Percentiles rank a stretch among this genome's conserved stretches.
These are phyloP conservation scores for Trypanosoma brucei DNA, from an alignment of 208 protist species.

Conservation along the genomic window DNA sequence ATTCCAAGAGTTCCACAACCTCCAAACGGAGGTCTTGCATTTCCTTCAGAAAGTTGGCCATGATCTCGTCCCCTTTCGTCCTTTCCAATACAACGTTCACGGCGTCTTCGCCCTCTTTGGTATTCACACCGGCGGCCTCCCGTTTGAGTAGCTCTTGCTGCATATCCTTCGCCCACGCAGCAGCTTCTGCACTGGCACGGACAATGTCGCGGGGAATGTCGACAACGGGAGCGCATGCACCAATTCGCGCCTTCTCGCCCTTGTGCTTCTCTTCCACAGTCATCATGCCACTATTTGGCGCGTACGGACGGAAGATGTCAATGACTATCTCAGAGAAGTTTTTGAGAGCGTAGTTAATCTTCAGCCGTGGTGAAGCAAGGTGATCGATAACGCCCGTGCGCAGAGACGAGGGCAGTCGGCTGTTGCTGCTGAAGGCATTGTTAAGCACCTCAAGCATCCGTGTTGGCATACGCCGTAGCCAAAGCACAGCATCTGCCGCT, in stretches of 20 bases:
- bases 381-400: constrained; percentile 45
- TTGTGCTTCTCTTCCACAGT: constrained; percentile 35
- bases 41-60: constrained; percentile 7
- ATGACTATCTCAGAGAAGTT: constrained; percentile 60
- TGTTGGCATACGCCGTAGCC: constrained; percentile 30
- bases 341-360: constrained; percentile 55
- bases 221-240: constrained; percentile 37
- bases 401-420: constrained; percentile 38
- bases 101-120: constrained; percentile 6
- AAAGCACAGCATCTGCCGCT: constrained; percentile 26
- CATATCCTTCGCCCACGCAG: constrained; percentile 7
- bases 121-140: constrained; percentile 1
- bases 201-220: constrained; percentile 47
- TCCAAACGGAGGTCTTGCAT: constrained; percentile 6
- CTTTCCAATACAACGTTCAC: constrained; percentile 2
- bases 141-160: constrained; percentile 17
- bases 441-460: constrained; percentile 57
- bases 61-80: background rate
- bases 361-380: constrained; percentile 53
- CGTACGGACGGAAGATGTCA: constrained; percentile 53
- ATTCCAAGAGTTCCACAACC: constrained; percentile 4
- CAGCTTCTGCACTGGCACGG: constrained; percentile 33
- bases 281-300: constrained; percentile 30
- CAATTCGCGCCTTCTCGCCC: constrained; percentile 18
- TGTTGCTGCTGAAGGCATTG: constrained; percentile 47